Evolutionary conservation across 495 filamentous ascomycete genomes (phyloP).

Genomic region (Daldinia loculata): DNA sequence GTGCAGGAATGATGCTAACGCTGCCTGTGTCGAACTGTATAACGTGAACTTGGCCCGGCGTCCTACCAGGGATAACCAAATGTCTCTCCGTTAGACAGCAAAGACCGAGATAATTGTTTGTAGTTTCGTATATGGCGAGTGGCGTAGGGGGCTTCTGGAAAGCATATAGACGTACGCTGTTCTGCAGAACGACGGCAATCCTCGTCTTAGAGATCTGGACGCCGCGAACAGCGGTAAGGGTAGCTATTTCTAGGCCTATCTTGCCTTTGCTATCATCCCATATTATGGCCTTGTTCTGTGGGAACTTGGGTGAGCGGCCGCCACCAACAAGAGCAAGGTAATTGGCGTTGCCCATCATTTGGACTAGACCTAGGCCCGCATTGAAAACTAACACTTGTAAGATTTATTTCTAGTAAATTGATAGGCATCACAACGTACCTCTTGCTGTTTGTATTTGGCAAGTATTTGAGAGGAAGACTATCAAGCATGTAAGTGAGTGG

Average conservation of each 20-base stretch:
- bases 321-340: constrained; percentile 91
- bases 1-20: constrained; percentile 94
- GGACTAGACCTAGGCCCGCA: constrained; percentile 81
- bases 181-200: constrained; percentile 82
- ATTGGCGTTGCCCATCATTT: constrained; percentile 89
- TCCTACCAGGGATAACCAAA: constrained; percentile 84
- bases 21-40: constrained; percentile 82
- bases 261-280: constrained; percentile 91
- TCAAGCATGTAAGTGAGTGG: constrained; percentile 24
- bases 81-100: constrained; percentile 77
- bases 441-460: constrained; percentile 74
- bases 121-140: constrained; percentile 80
- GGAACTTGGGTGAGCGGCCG: constrained; percentile 84
- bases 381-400: constrained; percentile 73
- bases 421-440: constrained; percentile 39
- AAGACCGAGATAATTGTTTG: constrained; percentile 84
- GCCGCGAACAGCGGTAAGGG: constrained; percentile 72
- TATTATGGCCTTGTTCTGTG: constrained; percentile 89
- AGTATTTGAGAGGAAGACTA: constrained; percentile 81
- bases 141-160: constrained; percentile 80
- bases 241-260: constrained; percentile 66
- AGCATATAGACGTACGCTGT: constrained; percentile 82
- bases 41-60: constrained; percentile 88
- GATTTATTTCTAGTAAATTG: background rate
- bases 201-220: constrained; percentile 79